Evolutionary conservation across 2,329 filamentous ascomycete genomes (phyloP), one percentile per base, ranked within the genome.

Genomic region (Pseudodiploospora longispora): DNA sequence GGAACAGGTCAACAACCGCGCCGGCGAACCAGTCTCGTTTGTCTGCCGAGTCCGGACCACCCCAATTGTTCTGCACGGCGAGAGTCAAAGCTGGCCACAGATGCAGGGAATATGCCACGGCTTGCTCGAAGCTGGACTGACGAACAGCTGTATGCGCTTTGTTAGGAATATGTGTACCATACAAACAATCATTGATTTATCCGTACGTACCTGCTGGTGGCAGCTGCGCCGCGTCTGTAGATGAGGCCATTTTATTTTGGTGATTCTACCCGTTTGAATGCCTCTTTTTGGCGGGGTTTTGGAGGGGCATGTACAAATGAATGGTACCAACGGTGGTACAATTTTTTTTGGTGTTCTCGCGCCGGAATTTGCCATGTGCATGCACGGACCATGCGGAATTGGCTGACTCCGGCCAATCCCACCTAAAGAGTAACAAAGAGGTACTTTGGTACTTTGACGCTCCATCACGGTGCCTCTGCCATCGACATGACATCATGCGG

Each of bases 21-120:
- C 89, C 90, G 41, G 87, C 91, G 58, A 98, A 87, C 91, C 90
- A 97, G 74, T 95, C 91, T 58, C 91, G 85, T 71, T 97, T 97
- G 66, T 94, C 88, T 48, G 74, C 65, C 27, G 82, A 84, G 59
- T 88, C 82, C 35, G 87, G 80, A 2, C 91, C 93, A 56, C 91
- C 93, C 85, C 90, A 95, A 67, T 80, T 75, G 63, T 87, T 88
- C 61, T 86, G 78, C 37, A 96, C 87, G 38, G 93, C 88, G 59
- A 95, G 81, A 40, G 84, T 85, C 43, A 98, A 82, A 30, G 87
- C 84, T 6, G 85, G 82, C 93, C 93, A 98, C 59, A 86, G 78
- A 70, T 90, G 82, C 52, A 98, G 80, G 36, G 84, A 71, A 61
- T 93, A 83, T 62, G 87, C 88, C 55, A 96, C 84, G 59, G 81